Percentiles rank a stretch among this genome's conserved stretches.
phyloP scores from a whole-genome alignment of 2,329 filamentous ascomycete genomes.

The Diplocarpon mali region DNA sequence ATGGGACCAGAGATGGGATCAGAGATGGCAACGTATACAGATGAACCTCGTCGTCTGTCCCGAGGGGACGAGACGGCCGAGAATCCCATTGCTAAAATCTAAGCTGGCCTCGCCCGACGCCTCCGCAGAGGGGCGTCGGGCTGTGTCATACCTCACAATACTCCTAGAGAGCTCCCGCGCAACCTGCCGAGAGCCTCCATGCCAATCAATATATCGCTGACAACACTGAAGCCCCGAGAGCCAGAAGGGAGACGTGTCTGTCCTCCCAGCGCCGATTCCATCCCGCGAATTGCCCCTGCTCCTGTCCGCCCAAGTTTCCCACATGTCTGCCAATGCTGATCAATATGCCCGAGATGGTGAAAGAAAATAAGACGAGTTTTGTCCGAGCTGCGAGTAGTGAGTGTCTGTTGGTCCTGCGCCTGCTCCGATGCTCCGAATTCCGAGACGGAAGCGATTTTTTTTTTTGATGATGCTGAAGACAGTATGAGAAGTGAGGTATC shows the following conservation, averaged over 20 bases:
- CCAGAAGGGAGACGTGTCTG: conserved; percentile 9
- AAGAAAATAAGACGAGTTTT: conserved; percentile 7
- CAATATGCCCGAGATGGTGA: conserved; percentile 10
- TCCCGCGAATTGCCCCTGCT: too few species aligned
- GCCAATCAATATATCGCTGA: conserved; percentile 14
- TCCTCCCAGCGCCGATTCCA: conserved; percentile 8
- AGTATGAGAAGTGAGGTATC: conserved; percentile 18
- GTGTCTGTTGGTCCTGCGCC: too few species aligned
- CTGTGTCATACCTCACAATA: not conserved
- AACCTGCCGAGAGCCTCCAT: not conserved
- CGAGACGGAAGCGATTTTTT: conserved; percentile 18
- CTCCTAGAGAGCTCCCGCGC: not conserved
- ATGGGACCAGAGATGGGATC: too few species aligned
- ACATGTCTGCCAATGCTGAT: conserved; percentile 12
- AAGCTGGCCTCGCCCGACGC: not conserved
- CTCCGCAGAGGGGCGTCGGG: not conserved
- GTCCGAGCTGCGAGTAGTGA: too few species aligned
- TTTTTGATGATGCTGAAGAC: not conserved
- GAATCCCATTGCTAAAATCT: not conserved
- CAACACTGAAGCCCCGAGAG: conserved; percentile 15
- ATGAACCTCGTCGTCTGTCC: too few species aligned
- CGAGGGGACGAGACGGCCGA: too few species aligned
- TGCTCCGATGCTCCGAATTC: conserved; percentile 15
- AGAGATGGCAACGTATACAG: too few species aligned
- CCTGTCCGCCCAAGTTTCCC: conserved; percentile 7